A percentile compares a stretch with the other conserved stretches of the same genome.
Evolutionary conservation across 1,139 yeast genomes (phyloP).

Genomic region (Candida glucosophila): DNA sequence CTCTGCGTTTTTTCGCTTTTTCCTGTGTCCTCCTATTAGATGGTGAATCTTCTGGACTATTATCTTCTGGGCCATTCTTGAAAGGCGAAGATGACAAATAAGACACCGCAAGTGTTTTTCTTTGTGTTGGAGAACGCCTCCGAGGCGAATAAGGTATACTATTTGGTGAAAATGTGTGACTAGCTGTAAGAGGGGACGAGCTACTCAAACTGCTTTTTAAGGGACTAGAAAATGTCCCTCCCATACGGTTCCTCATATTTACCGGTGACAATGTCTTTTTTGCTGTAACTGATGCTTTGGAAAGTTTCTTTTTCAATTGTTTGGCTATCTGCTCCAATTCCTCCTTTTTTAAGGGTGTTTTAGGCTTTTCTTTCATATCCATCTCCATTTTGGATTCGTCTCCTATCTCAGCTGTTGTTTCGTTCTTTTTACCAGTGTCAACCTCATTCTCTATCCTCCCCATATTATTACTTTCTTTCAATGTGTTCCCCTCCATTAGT

Average conservation of each 20-base stretch:
- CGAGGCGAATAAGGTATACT: constrained; percentile 32
- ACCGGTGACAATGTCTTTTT: constrained; percentile 29
- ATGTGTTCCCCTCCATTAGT: constrained; percentile 2
- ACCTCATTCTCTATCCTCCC: constrained; percentile 2
- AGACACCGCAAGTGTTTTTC: constrained; percentile 27
- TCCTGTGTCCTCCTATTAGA: constrained; percentile 7
- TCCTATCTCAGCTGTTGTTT: too few relatives aligned
- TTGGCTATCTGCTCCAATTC: constrained; percentile 40
- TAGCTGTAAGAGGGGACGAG: constrained; percentile 9
- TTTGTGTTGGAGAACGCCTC: constrained; percentile 36
- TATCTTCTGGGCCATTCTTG: constrained; percentile 11
- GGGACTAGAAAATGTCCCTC: constrained; percentile 19
- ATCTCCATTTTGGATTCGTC: neutral
- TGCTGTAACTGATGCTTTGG: constrained; percentile 39
- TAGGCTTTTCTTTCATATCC: constrained; percentile 11
- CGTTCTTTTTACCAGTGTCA: constrained; percentile 1
- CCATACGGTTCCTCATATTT: constrained; percentile 7
- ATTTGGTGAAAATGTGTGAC: constrained; percentile 21
- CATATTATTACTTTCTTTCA: constrained; percentile 5
- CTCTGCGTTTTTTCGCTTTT: constrained; percentile 23
- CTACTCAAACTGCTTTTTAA: constrained; percentile 13
- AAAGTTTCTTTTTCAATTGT: constrained; percentile 35
- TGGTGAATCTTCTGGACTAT: neutral
- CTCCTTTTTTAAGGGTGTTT: constrained; percentile 36
- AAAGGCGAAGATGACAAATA: constrained; percentile 28